Base-by-base conservation (phyloP, 768 basidiomycete genomes). In the Phylloporus scabripes region DNA sequence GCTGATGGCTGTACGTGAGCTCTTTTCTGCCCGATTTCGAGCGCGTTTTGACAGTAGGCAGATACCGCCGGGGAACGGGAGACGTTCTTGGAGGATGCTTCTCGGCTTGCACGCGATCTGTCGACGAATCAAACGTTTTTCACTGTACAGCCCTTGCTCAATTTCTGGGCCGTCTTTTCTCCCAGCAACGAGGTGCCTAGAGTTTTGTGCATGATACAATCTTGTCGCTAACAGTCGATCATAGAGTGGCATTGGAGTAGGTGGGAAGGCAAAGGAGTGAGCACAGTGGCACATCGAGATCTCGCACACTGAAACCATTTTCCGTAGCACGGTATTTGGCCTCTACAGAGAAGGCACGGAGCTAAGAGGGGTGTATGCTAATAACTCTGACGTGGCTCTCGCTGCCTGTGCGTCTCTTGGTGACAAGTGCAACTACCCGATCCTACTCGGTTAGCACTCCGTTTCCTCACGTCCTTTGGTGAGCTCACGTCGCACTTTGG, bases 161-260 rank as follows among this genome's bases (percentile, higher is more conserved):
- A 89, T 60, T 87, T 89, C 55, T 91, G 85, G 85, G 87, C 83
- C 5, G 84, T 83, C 0, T 89, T 87, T 55, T 72, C 83, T 17
- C 81, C 87, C 0, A 89, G 87, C 62, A 74, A 74, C 51, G 84
- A 88, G 74, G 88, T 84, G 38, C 33, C 23, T 18, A 5, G 3
- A 48, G 17, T 23, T n/a, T 24, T 34, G 29, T 50, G 15, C 44
- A 17, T 58, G 84, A 46, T 15, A 15, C 8, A 3, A 5, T 39
- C 14, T 44, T 26, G 10, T 43, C 33, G 36, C 60, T 62, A 7
- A 62, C 20, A 20, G 42, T 11, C n/a, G 2, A 45, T 42, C 10
- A 39, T 46, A 62, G 87, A 87, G 83, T 50, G 87, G 87, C 8
- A 74, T 88, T 33, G 87, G 87, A 14, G 73, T 76, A 5, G 79